Conservation (phyloP, 352 stramenopile species). For the Phytophthora foliorum region DNA sequence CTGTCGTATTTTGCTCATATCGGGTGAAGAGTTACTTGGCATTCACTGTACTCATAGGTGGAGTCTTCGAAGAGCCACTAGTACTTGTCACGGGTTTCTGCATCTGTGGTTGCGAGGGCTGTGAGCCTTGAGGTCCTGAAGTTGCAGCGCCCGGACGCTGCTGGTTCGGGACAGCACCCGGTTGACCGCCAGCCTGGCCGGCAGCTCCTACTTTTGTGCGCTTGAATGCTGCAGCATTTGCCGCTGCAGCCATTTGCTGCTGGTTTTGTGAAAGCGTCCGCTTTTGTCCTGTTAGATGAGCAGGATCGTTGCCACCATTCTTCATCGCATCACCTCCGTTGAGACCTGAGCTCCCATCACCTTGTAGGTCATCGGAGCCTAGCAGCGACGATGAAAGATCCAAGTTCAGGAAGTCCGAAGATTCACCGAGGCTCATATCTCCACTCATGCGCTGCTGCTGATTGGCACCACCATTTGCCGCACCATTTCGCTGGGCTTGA, state of each 20-base stretch:
- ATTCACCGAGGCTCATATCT: constrained; percentile 74
- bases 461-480: constrained; percentile 31
- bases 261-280: constrained; percentile 82
- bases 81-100: constrained; percentile 77
- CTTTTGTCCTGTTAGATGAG: constrained; percentile 57
- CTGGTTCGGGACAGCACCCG: constrained; percentile 34
- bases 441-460: constrained; percentile 66
- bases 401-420: constrained; percentile 84
- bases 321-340: constrained; percentile 51
- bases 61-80: constrained; percentile 84
- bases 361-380: constrained; percentile 66
- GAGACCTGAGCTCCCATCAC: constrained; percentile 49
- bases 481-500: constrained; percentile 42
- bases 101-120: constrained; percentile 65
- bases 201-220: constrained; percentile 72
- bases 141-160: constrained; percentile 42
- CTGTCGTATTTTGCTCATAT: constrained; percentile 46
- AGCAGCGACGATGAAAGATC: constrained; percentile 81
- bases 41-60: constrained; percentile 90
- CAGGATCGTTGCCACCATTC: constrained; percentile 36
- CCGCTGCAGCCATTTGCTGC: constrained; percentile 84
- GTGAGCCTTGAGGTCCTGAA: constrained; percentile 58
- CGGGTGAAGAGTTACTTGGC: constrained; percentile 72
- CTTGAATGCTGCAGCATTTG: constrained; percentile 86
- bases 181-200: constrained; percentile 31